Evolutionary conservation across 495 filamentous ascomycete genomes (phyloP).

Genomic region (Trichoderma asperelloides): DNA sequence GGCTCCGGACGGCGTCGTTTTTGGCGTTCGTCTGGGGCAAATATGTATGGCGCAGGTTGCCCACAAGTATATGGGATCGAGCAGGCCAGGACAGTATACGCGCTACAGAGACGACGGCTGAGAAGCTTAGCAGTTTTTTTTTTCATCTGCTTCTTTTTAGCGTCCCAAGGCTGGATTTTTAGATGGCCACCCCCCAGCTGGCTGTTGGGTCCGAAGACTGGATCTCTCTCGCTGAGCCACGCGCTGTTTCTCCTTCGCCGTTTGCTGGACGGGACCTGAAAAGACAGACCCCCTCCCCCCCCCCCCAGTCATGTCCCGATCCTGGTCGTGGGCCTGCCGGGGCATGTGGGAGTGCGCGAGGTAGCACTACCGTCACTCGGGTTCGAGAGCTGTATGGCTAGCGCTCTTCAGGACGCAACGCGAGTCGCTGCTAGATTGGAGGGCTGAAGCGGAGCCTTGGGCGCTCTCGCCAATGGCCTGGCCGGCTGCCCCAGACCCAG

Average conservation of each 20-base stretch:
- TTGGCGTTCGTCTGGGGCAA: background rate
- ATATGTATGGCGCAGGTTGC: background rate
- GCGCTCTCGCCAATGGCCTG: background rate
- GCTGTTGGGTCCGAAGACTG: background rate
- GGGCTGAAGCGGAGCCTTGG: conserved; percentile 7
- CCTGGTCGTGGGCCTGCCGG: conserved; percentile 1
- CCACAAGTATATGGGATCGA: background rate
- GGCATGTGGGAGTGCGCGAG: background rate
- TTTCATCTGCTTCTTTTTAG: background rate
- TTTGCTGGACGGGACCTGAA: conserved; percentile 4
- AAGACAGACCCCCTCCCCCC: background rate
- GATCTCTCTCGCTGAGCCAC: background rate
- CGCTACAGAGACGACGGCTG: background rate
- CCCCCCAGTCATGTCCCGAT: background rate
- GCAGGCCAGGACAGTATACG: background rate
- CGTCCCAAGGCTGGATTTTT: background rate
- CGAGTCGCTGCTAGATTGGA: conserved; percentile 3
- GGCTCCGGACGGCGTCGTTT: background rate
- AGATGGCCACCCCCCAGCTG: background rate
- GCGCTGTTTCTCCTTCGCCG: background rate
- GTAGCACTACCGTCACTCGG: conserved; percentile 5
- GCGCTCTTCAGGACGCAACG: conserved; percentile 1
- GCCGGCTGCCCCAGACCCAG: background rate
- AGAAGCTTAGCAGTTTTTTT: background rate
- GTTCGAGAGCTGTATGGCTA: conserved; percentile 8